Conservation (phyloP, 2,329 filamentous ascomycete species). For the Aspergillus sp. region DNA sequence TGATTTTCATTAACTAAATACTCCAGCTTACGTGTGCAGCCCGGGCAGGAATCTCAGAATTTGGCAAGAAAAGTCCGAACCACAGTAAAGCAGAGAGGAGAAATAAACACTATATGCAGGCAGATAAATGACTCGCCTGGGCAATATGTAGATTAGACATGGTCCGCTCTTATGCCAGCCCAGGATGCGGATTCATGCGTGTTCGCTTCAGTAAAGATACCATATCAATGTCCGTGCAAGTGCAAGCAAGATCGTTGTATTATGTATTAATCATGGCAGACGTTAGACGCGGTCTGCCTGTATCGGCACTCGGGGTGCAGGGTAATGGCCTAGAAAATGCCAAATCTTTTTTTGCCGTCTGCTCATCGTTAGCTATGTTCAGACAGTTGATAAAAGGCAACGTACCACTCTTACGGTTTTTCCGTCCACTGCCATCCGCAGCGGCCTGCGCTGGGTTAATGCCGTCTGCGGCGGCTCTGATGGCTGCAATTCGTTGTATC, state of each 20-base stretch:
- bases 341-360: slow-evolving; percentile 19
- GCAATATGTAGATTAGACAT: not conserved
- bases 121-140: slow-evolving; percentile 6
- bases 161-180: not conserved
- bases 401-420: slow-evolving; percentile 18
- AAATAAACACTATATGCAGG: slow-evolving; percentile 9
- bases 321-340: slow-evolving; percentile 13
- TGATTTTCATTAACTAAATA: not conserved
- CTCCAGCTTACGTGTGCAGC: not conserved
- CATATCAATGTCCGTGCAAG: slow-evolving; percentile 7
- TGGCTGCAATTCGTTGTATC: slow-evolving; percentile 82
- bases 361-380: not conserved
- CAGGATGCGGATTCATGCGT: slow-evolving; percentile 8
- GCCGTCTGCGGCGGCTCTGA: slow-evolving; percentile 76
- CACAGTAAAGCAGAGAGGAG: not conserved
- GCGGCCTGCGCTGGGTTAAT: slow-evolving; percentile 40
- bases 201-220: slow-evolving; percentile 9
- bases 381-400: not conserved
- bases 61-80: not conserved
- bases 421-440: slow-evolving; percentile 23
- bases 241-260: slow-evolving; percentile 13
- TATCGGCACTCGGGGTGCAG: slow-evolving; percentile 1
- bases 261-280: slow-evolving; percentile 16
- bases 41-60: not conserved
- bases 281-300: slow-evolving; percentile 2